Evolutionary conservation across 2,329 filamentous ascomycete species (phyloP).

Genomic region (Cryphonectria carpinicola): DNA sequence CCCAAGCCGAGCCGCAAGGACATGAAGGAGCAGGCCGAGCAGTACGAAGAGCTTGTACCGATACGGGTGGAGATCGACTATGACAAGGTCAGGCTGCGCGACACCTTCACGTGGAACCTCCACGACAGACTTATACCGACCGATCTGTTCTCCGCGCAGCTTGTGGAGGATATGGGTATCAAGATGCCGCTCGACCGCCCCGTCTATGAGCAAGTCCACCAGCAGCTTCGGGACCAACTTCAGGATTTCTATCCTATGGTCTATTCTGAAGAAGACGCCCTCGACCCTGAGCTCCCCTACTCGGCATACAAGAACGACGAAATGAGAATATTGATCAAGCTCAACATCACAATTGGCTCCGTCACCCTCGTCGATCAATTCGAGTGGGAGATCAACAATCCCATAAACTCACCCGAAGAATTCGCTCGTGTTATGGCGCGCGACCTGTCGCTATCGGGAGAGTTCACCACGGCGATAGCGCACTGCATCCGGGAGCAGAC

Average conservation of each 20-base stretch:
- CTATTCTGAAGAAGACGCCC: conserved; percentile 84
- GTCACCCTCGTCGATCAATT: conserved; percentile 96
- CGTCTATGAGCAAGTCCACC: conserved; percentile 62
- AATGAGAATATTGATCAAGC: conserved; percentile 93
- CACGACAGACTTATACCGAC: conserved; percentile 83
- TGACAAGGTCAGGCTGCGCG: conserved; percentile 92
- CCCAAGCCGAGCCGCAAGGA: conserved; percentile 75
- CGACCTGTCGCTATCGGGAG: conserved; percentile 88
- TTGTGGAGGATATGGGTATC: conserved; percentile 88
- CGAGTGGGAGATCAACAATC: conserved; percentile 98
- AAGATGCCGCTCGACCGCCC: conserved; percentile 72
- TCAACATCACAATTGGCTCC: conserved; percentile 96
- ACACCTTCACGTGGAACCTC: conserved; percentile 98
- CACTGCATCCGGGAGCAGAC: conserved; percentile 97
- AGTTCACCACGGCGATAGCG: conserved; percentile 96
- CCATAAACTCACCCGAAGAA: conserved; percentile 89
- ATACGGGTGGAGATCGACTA: conserved; percentile 91
- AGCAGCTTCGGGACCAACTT: conserved; percentile 85
- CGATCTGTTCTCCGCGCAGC: conserved; percentile 83
- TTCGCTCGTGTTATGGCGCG: conserved; percentile 89
- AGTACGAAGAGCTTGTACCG: conserved; percentile 88
- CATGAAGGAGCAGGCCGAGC: conserved; percentile 82
- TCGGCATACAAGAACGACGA: conserved; percentile 97
- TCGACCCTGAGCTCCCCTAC: conserved; percentile 90
- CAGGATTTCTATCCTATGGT: conserved; percentile 93